These are phyloP conservation scores for Aspergillus quadricinctus DNA, from an alignment of 2,329 filamentous ascomycete genomes.

Conservation along the genomic window DNA sequence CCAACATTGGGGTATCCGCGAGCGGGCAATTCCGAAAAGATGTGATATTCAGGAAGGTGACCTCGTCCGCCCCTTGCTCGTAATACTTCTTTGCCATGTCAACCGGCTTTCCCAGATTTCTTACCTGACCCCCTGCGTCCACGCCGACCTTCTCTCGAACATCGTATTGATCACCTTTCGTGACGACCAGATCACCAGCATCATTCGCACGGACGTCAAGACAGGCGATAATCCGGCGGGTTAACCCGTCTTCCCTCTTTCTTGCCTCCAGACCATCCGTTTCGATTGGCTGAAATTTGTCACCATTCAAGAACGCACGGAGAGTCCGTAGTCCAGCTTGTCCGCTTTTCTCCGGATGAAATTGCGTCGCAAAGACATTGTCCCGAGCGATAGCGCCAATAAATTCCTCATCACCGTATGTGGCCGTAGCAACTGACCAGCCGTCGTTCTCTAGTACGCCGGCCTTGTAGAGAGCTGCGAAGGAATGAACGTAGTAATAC, in stretches of 20 bases:
- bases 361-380: slow-evolving; percentile 88
- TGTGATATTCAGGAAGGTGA: slow-evolving; percentile 98
- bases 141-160: slow-evolving; percentile 77
- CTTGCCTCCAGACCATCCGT: slow-evolving; percentile 18
- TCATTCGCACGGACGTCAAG: slow-evolving; percentile 95
- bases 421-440: slow-evolving; percentile 88
- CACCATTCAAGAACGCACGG: slow-evolving; percentile 78
- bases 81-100: slow-evolving; percentile 94
- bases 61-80: slow-evolving; percentile 91
- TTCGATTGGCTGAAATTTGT: slow-evolving; percentile 53
- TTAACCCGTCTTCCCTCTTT: slow-evolving; percentile 62
- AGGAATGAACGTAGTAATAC: slow-evolving; percentile 99
- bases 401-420: slow-evolving; percentile 84
- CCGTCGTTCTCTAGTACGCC: slow-evolving; percentile 74
- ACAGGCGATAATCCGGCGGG: slow-evolving; percentile 90
- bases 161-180: slow-evolving; percentile 98
- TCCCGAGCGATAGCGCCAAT: slow-evolving; percentile 82
- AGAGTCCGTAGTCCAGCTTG: slow-evolving; percentile 79
- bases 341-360: slow-evolving; percentile 97
- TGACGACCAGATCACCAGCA: slow-evolving; percentile 89
- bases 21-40: slow-evolving; percentile 94
- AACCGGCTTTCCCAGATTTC: slow-evolving; percentile 94
- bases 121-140: slow-evolving; percentile 59
- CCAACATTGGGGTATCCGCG: slow-evolving; percentile 91
- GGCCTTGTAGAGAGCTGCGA: slow-evolving; percentile 70